Evolutionary conservation across 768 basidiomycete genomes (phyloP).

Genomic region (Lactarius evosmus): DNA sequence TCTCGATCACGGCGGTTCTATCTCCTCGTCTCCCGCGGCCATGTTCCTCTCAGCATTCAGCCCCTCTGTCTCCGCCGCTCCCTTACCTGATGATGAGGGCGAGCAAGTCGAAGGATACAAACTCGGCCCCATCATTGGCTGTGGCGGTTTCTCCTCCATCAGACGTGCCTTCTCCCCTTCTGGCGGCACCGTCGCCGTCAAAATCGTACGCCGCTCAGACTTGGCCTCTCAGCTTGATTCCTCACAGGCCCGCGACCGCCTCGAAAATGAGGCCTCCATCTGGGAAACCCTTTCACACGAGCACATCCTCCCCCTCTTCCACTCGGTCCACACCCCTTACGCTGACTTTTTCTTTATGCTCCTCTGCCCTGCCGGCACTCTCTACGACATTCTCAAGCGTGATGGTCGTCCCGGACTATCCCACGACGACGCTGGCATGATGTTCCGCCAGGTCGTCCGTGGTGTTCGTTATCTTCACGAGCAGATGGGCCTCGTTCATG

Average conservation of each 20-base stretch:
- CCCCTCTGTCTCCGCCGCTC: conserved; percentile 37
- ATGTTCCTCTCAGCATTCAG: conserved; percentile 69
- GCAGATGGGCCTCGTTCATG: conserved; percentile 73
- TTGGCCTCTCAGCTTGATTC: conserved; percentile 51
- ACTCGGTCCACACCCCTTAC: conserved; percentile 51
- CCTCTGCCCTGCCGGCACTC: conserved; percentile 78
- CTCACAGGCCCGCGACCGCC: conserved; percentile 46
- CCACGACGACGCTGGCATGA: conserved; percentile 77
- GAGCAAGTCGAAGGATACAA: conserved; percentile 66
- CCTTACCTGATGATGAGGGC: conserved; percentile 63
- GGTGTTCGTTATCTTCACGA: conserved; percentile 83
- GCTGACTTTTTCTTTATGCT: conserved; percentile 82
- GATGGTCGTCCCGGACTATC: conserved; percentile 64
- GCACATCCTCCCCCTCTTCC: conserved; percentile 82
- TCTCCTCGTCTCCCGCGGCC: conserved; percentile 61
- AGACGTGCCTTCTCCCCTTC: conserved; percentile 59
- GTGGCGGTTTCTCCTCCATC: conserved; percentile 81
- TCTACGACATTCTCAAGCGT: conserved; percentile 77
- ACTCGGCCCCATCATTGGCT: conserved; percentile 71
- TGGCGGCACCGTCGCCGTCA: conserved; percentile 73
- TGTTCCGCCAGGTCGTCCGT: conserved; percentile 83
- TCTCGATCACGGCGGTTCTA: conserved; percentile 15
- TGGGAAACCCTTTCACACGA: conserved; percentile 82
- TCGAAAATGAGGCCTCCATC: conserved; percentile 66
- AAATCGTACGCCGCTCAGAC: conserved; percentile 68